Evolutionary conservation across 1,284 basidiomycete genomes (phyloP).

Genomic region (Pholiota adiposa): DNA sequence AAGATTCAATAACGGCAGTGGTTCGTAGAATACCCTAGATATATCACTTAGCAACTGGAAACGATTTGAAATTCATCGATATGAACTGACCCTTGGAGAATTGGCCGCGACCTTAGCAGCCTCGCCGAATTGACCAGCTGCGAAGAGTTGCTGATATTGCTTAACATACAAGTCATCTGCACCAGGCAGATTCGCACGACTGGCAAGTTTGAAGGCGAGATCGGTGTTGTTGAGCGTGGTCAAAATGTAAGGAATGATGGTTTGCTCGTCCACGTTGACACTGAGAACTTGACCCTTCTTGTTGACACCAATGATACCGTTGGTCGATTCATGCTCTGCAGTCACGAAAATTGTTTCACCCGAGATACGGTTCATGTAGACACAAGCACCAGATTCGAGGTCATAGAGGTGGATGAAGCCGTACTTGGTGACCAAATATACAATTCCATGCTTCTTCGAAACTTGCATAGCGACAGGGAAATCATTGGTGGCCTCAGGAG

Average conservation of each 20-base stretch:
- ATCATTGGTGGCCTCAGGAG: slow-evolving; percentile 96
- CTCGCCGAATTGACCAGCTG: slow-evolving; percentile 88
- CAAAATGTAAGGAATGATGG: slow-evolving; percentile 95
- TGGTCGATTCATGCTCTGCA: slow-evolving; percentile 91
- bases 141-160: slow-evolving; percentile 95
- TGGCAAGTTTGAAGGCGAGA: slow-evolving; percentile 97
- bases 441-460: slow-evolving; percentile 95
- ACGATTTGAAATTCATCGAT: background rate
- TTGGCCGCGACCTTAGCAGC: slow-evolving; percentile 99
- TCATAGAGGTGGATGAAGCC: slow-evolving; percentile 99
- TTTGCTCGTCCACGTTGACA: slow-evolving; percentile 96
- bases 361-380: slow-evolving; percentile 99
- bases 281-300: slow-evolving; percentile 99
- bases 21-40: slow-evolving; percentile 92
- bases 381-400: slow-evolving; percentile 96
- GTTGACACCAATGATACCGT: slow-evolving; percentile 99
- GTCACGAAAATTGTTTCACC: slow-evolving; percentile 99
- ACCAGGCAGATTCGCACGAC: slow-evolving; percentile 95
- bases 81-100: slow-evolving; percentile 78
- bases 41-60: slow-evolving; percentile 16
- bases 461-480: slow-evolving; percentile 99
- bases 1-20: slow-evolving; percentile 94
- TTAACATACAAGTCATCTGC: slow-evolving; percentile 97
- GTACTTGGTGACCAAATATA: slow-evolving; percentile 98
- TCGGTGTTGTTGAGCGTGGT: slow-evolving; percentile 96